These are phyloP conservation scores for Cucumis hystrix DNA, from an alignment of 306 rosid genomes.

Conservation along the genomic window DNA sequence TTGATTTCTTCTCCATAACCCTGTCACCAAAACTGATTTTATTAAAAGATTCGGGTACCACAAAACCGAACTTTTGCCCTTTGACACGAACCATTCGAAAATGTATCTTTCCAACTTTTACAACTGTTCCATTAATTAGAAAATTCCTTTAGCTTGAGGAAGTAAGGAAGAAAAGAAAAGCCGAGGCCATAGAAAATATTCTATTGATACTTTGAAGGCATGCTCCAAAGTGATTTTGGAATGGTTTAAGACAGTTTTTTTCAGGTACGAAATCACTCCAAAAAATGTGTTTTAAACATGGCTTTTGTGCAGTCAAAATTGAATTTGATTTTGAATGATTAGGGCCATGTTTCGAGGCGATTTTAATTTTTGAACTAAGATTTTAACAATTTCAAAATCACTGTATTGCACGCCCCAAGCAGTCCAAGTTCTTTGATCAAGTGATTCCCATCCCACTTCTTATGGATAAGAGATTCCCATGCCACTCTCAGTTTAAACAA, in stretches of 20 bases:
- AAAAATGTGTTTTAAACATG: neutral
- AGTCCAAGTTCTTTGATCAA: neutral
- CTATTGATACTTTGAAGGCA: neutral
- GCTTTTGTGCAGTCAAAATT: neutral
- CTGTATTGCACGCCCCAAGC: neutral
- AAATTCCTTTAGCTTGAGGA: neutral
- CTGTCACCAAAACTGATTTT: no score
- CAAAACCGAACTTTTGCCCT: neutral
- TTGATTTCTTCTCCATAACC: neutral
- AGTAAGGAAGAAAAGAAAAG: neutral
- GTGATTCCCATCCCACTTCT: neutral
- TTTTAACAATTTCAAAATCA: neutral
- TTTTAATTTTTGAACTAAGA: neutral
- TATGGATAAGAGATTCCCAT: neutral
- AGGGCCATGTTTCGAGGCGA: no score
- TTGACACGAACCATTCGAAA: neutral
- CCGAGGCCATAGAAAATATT: neutral
- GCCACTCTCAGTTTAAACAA: no score
- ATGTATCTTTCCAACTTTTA: neutral
- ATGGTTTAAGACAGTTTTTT: no score
- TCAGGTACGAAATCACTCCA: neutral
- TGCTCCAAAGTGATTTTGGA: neutral
- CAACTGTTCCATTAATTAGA: neutral
- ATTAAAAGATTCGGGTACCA: neutral
- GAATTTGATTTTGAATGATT: neutral